Evolutionary conservation across 2,329 filamentous ascomycete species (phyloP).

Genomic region (Fusarium succisae): DNA sequence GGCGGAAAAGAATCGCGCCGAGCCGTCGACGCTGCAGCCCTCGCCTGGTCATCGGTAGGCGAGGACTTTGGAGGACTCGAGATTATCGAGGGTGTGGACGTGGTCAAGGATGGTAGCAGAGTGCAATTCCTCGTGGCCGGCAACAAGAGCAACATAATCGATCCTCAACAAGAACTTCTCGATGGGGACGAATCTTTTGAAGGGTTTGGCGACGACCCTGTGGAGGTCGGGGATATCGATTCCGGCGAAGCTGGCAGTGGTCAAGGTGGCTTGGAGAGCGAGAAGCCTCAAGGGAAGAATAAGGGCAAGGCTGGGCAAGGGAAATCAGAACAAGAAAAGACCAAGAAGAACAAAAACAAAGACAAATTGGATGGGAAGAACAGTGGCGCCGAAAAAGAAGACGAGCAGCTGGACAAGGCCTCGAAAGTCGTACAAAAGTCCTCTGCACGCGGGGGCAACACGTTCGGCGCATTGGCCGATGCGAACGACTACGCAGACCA

Average conservation of each 20-base stretch:
- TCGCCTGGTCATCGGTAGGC: conserved; percentile 79
- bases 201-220: conserved; percentile 66
- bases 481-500: conserved; percentile 65
- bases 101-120: conserved; percentile 72
- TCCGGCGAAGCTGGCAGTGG: conserved; percentile 45
- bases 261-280: conserved; percentile 45
- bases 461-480: conserved; percentile 66
- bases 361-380: conserved; percentile 46
- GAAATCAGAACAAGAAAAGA: conserved; percentile 39
- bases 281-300: conserved; percentile 42
- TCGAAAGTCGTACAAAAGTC: conserved; percentile 49
- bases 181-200: conserved; percentile 67
- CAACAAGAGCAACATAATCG: conserved; percentile 52
- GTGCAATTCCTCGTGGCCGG: conserved; percentile 63
- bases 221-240: conserved; percentile 47
- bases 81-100: conserved; percentile 89
- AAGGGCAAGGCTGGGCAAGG: conserved; percentile 47
- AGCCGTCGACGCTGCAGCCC: conserved; percentile 56
- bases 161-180: conserved; percentile 28
- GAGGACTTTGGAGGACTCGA: conserved; percentile 93
- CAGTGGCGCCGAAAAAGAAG: conserved; percentile 33
- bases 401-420: conserved; percentile 47
- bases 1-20: conserved; percentile 34
- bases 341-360: conserved; percentile 36
- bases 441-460: conserved; percentile 54